Evolutionary conservation across 306 rosid genomes (phyloP).

Genomic region (Trifolium dubium): DNA sequence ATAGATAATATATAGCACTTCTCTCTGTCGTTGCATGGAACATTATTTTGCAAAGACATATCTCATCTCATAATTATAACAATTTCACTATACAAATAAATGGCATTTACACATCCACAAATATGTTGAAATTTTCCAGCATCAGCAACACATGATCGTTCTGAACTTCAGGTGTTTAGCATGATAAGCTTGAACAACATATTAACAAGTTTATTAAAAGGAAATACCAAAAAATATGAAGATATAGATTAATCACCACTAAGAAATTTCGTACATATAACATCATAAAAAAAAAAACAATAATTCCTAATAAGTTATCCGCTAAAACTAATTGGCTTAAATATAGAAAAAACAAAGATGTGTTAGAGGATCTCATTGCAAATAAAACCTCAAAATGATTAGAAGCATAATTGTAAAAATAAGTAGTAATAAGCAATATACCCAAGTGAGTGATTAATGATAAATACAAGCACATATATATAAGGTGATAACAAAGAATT

Average conservation of each 20-base stretch:
- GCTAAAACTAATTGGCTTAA: too few species aligned
- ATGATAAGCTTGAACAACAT: neutral
- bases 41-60: too few species aligned
- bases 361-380: too few species aligned
- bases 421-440: neutral
- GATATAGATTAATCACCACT: too few species aligned
- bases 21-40: too few species aligned
- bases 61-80: too few species aligned
- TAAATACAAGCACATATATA: constrained; percentile 1
- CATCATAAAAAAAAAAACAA: too few species aligned
- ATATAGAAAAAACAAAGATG: too few species aligned
- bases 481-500: constrained; percentile 32
- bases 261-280: too few species aligned
- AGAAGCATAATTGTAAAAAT: constrained; percentile 1
- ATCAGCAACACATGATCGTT: neutral
- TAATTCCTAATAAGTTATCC: neutral
- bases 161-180: neutral
- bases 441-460: constrained; percentile 26
- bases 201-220: neutral
- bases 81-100: too few species aligned
- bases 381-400: neutral
- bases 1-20: too few species aligned
- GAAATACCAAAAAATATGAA: too few species aligned
- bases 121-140: neutral
- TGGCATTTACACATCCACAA: neutral